Percentiles rank a stretch among this genome's conserved stretches.
These are phyloP conservation scores for Pseudoperonospora humuli DNA, from an alignment of 352 stramenopile species.

Conservation along the genomic window DNA sequence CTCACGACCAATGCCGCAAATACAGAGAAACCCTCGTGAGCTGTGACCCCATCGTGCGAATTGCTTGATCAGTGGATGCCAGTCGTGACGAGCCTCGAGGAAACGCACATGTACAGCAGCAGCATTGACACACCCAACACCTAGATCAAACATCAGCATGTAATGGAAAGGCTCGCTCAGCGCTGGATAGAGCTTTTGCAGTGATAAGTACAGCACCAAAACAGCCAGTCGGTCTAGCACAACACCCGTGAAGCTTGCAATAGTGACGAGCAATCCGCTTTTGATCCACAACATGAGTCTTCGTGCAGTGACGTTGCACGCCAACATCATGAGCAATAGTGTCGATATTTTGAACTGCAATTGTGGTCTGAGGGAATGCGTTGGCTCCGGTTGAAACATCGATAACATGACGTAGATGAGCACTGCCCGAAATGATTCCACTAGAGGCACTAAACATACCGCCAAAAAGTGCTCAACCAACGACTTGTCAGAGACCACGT, in stretches of 20 bases:
- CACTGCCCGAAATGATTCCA: slow-evolving; percentile 57
- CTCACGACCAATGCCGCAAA: slow-evolving; percentile 51
- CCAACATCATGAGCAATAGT: slow-evolving; percentile 44
- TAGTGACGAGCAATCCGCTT: slow-evolving; percentile 60
- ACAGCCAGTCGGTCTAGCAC: slow-evolving; percentile 59
- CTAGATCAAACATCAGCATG: slow-evolving; percentile 51
- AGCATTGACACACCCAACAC: slow-evolving; percentile 43
- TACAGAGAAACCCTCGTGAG: slow-evolving; percentile 31
- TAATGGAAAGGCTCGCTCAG: slow-evolving; percentile 31
- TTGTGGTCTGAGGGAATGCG: slow-evolving; percentile 5
- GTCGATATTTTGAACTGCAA: slow-evolving; percentile 36
- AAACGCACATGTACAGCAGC: slow-evolving; percentile 46
- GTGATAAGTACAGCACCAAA: slow-evolving; percentile 47
- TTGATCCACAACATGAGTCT: slow-evolving; percentile 63
- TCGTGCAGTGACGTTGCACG: slow-evolving; percentile 50
- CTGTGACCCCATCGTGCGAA: slow-evolving; percentile 48
- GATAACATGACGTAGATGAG: slow-evolving; percentile 53
- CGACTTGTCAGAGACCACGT: slow-evolving; percentile 72
- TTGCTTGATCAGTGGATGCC: slow-evolving; percentile 59
- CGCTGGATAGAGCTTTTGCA: slow-evolving; percentile 46
- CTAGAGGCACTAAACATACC: slow-evolving; percentile 47
- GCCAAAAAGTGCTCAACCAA: slow-evolving; percentile 58
- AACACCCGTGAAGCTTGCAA: slow-evolving; percentile 60
- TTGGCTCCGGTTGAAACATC: slow-evolving; percentile 35
- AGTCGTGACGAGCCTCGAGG: slow-evolving; percentile 46